Evolutionary conservation across 179 eudicot species (phyloP).

Genomic region (Nepenthes alata): DNA sequence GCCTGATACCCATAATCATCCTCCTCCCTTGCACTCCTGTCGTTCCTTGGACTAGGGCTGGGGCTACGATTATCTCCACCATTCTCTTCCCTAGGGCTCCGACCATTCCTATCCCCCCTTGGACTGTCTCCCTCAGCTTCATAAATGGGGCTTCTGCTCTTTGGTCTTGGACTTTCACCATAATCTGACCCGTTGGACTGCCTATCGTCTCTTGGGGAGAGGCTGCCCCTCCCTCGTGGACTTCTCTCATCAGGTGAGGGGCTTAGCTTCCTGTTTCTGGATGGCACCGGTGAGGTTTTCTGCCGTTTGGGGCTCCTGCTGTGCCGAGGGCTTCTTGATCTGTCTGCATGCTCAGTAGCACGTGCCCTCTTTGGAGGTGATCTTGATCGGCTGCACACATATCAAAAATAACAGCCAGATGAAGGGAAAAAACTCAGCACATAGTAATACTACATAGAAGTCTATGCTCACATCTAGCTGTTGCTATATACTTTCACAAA

Average conservation of each 20-base stretch:
- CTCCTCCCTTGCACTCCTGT: slow-evolving; percentile 27
- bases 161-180: slow-evolving; percentile 37
- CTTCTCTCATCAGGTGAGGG: slow-evolving; percentile 54
- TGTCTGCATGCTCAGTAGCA: slow-evolving; percentile 29
- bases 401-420: background rate
- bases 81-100: slow-evolving; percentile 43
- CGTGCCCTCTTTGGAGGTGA: slow-evolving; percentile 62
- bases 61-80: slow-evolving; percentile 45
- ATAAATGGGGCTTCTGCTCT: slow-evolving; percentile 42
- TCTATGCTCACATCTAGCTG: too few species aligned
- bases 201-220: slow-evolving; percentile 30
- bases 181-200: slow-evolving; percentile 33
- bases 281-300: slow-evolving; percentile 35
- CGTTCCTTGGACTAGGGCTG: slow-evolving; percentile 44
- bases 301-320: slow-evolving; percentile 43
- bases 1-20: slow-evolving; percentile 27
- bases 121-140: slow-evolving; percentile 26
- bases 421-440: too few species aligned
- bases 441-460: too few species aligned
- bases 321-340: slow-evolving; percentile 55
- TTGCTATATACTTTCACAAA: too few species aligned
- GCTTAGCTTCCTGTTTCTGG: slow-evolving; percentile 54
- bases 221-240: slow-evolving; percentile 43
- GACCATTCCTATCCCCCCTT: slow-evolving; percentile 22
- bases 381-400: slow-evolving; percentile 62